Conservation (phyloP, 2,329 filamentous ascomycete genomes). For the Metarhizium anisopliae region DNA sequence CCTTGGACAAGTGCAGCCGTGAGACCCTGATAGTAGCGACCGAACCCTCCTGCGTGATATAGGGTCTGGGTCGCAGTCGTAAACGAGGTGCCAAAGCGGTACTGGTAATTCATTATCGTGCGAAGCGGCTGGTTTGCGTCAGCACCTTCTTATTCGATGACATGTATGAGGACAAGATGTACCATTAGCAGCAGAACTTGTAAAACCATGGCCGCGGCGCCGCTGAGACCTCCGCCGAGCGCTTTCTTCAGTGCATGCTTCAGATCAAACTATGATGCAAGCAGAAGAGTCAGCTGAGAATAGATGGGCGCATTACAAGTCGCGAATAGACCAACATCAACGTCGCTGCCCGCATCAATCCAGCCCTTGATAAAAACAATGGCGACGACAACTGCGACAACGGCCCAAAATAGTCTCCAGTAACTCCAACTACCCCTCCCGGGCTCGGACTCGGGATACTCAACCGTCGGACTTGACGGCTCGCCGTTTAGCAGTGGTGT, state of each 20-base stretch:
- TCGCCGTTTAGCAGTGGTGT: neutral
- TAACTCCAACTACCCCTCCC: neutral
- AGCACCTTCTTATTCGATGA: too few species aligned
- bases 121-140: constrained; percentile 28
- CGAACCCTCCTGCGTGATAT: constrained; percentile 30
- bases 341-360: constrained; percentile 32
- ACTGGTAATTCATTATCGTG: constrained; percentile 44
- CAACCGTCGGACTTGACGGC: neutral
- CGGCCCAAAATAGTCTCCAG: constrained; percentile 25
- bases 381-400: constrained; percentile 22
- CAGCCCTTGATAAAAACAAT: constrained; percentile 34
- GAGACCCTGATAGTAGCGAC: constrained; percentile 37
- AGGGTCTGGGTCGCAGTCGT: constrained; percentile 28
- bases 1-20: constrained; percentile 36
- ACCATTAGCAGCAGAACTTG: constrained; percentile 40
- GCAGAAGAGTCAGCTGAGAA: neutral
- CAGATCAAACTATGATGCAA: constrained; percentile 30
- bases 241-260: constrained; percentile 33
- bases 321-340: constrained; percentile 21
- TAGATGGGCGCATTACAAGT: neutral
- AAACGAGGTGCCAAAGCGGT: constrained; percentile 35
- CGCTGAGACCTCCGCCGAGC: constrained; percentile 36
- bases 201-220: constrained; percentile 38
- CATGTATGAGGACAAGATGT: neutral
- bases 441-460: neutral